Percentiles rank a stretch among this genome's conserved stretches.
These are phyloP conservation scores for Ceratobasidium sp. DNA, from an alignment of 1,284 basidiomycete genomes.

Conservation along the genomic window DNA sequence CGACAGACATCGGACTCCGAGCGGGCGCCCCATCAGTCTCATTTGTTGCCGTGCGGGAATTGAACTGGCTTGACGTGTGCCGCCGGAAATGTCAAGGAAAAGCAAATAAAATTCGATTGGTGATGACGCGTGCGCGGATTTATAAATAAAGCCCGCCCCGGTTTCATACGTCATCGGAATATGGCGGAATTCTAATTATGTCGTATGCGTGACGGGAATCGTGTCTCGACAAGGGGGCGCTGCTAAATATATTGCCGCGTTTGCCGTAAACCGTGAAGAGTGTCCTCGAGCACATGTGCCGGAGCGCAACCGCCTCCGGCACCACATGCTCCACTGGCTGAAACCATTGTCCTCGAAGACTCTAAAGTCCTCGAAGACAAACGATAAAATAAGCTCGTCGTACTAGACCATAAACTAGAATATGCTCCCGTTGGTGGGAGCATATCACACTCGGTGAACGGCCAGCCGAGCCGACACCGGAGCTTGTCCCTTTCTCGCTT, in stretches of 20 bases:
- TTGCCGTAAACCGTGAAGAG: too few species aligned
- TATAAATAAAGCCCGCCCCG: constrained; percentile 1
- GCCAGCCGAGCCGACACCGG: constrained; percentile 3
- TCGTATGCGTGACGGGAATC: too few species aligned
- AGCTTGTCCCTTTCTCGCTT: background rate
- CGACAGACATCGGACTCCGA: constrained; percentile 4
- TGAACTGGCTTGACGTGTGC: background rate
- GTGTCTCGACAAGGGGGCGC: too few species aligned
- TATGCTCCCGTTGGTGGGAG: background rate
- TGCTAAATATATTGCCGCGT: too few species aligned
- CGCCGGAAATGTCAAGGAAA: background rate
- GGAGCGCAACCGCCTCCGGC: background rate
- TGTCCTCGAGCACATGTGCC: background rate
- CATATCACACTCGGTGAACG: background rate
- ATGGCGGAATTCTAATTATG: background rate
- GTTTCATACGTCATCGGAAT: background rate
- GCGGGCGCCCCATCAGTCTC: too few species aligned
- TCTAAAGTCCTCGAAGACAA: background rate
- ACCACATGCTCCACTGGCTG: background rate
- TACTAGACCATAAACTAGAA: background rate
- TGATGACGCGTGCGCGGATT: background rate
- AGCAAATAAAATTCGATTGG: background rate
- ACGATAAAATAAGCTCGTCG: background rate
- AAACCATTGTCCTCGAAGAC: background rate
- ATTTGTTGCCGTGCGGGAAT: background rate